These are phyloP conservation scores for Begonia peltatifolia DNA, from an alignment of 306 rosid genomes.

Conservation along the genomic window DNA sequence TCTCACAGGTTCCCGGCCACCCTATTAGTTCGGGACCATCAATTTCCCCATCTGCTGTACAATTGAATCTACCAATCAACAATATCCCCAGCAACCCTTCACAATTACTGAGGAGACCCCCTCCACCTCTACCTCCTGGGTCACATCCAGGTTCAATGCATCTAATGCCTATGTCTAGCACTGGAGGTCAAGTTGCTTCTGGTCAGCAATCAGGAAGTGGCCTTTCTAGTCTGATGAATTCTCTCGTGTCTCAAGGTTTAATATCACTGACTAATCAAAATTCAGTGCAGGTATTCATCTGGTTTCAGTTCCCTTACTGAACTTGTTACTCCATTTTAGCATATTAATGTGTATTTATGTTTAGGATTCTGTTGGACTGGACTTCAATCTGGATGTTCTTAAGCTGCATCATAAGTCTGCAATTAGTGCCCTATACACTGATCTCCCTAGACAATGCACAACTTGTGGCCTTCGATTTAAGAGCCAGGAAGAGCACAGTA, in stretches of 20 bases:
- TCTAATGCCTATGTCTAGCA: too few relatives aligned
- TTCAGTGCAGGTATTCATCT: conserved; percentile 46
- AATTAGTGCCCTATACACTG: conserved; percentile 54
- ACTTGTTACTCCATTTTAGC: too few relatives aligned
- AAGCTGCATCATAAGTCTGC: conserved; percentile 81
- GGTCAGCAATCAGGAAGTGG: conserved; percentile 46
- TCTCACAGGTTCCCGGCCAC: conserved; percentile 31
- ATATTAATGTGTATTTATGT: conserved; percentile 2
- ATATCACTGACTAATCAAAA: conserved; percentile 53
- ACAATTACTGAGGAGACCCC: conserved; percentile 39
- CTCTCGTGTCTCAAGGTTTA: conserved; percentile 92
- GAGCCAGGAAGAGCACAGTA: conserved; percentile 89
- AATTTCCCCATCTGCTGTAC: conserved; percentile 30
- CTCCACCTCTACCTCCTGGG: conserved; percentile 51
- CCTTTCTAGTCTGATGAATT: conserved; percentile 45
- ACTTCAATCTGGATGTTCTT: conserved; percentile 67
- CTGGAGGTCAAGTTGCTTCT: conserved; percentile 9
- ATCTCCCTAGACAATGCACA: conserved; percentile 89
- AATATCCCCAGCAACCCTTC: conserved; percentile 24
- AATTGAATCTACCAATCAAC: conserved; percentile 23
- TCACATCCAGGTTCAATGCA: conserved; percentile 28
- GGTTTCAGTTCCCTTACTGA: not conserved
- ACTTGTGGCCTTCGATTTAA: conserved; percentile 91
- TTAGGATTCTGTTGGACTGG: conserved; percentile 76
- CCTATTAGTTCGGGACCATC: conserved; percentile 25